A percentile compares a stretch with the other conserved stretches of the same genome.
Conservation (phyloP, 768 basidiomycete genomes). For the Amanita exitialis region DNA sequence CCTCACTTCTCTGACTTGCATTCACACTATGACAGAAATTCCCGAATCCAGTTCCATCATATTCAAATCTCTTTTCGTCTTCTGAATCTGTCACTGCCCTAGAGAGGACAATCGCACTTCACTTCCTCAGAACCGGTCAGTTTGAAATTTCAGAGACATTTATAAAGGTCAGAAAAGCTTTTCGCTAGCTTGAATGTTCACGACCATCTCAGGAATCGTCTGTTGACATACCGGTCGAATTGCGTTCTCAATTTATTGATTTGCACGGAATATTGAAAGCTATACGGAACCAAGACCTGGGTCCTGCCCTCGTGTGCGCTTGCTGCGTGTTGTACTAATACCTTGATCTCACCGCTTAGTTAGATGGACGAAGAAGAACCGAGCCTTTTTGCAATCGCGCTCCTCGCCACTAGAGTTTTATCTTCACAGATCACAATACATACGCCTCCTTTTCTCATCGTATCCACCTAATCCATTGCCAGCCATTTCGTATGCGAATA, state of each 20-base stretch:
- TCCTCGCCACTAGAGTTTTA: conserved; percentile 82
- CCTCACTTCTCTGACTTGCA: background rate
- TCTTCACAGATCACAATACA: conserved; percentile 85
- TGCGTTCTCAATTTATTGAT: conserved; percentile 51
- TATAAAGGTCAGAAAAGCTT: conserved; percentile 41
- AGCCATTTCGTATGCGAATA: conserved; percentile 70
- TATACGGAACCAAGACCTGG: conserved; percentile 54
- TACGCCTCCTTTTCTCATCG: conserved; percentile 61
- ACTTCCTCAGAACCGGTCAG: conserved; percentile 75
- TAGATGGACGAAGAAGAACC: conserved; percentile 74
- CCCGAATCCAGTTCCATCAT: conserved; percentile 50
- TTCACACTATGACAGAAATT: conserved; percentile 37
- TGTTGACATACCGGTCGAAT: conserved; percentile 40
- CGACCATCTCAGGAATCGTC: conserved; percentile 47
- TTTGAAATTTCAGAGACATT: conserved; percentile 72
- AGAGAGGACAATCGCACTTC: conserved; percentile 61
- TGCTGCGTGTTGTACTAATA: background rate
- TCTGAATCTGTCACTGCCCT: conserved; percentile 47
- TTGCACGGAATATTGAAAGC: conserved; percentile 65
- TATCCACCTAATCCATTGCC: conserved; percentile 44
- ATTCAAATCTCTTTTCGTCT: conserved; percentile 58
- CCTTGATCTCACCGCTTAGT: conserved; percentile 1
- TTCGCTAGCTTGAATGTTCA: background rate
- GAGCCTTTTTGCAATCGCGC: conserved; percentile 52
- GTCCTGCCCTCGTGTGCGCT: conserved; percentile 65